phyloP scores from a whole-genome alignment of 306 rosid species.

The Quercus engelmannii region DNA sequence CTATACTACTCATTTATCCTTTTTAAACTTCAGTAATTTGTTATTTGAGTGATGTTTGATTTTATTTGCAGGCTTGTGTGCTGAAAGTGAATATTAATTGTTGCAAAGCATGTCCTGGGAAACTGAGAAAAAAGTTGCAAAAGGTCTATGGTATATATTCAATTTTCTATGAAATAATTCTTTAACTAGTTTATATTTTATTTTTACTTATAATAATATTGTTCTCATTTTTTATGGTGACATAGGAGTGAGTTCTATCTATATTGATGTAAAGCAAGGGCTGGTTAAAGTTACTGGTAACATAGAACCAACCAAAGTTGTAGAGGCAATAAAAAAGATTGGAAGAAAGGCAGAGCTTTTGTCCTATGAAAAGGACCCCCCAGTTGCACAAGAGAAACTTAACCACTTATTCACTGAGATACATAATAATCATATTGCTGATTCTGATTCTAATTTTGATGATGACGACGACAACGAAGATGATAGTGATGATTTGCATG shows the following conservation, averaged over 20 bases:
- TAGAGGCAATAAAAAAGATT: not conserved
- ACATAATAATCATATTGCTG: not conserved
- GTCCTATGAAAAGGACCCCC: not conserved
- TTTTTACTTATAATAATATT: not conserved
- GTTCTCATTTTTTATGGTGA: not conserved
- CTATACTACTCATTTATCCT: not conserved
- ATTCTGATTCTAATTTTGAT: not conserved
- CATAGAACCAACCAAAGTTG: not conserved
- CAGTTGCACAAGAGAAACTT: not conserved
- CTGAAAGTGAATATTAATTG: not conserved
- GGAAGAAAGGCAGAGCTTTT: not conserved
- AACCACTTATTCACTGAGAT: not conserved
- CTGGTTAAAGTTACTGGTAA: not conserved
- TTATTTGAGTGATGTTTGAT: not conserved
- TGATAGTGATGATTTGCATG: not conserved
- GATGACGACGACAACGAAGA: not conserved
- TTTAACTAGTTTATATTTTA: not conserved
- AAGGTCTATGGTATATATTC: not conserved
- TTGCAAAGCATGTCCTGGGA: not conserved
- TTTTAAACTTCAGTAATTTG: not conserved
- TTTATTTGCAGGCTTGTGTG: not conserved
- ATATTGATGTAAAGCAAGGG: not conserved
- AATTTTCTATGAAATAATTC: not conserved
- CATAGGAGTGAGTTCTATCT: not conserved
- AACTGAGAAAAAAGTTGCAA: not conserved